Evolutionary conservation across 2,329 filamentous ascomycete genomes (phyloP), one percentile per base, ranked within the genome.

Genomic region (Tolypocladium nubicola): DNA sequence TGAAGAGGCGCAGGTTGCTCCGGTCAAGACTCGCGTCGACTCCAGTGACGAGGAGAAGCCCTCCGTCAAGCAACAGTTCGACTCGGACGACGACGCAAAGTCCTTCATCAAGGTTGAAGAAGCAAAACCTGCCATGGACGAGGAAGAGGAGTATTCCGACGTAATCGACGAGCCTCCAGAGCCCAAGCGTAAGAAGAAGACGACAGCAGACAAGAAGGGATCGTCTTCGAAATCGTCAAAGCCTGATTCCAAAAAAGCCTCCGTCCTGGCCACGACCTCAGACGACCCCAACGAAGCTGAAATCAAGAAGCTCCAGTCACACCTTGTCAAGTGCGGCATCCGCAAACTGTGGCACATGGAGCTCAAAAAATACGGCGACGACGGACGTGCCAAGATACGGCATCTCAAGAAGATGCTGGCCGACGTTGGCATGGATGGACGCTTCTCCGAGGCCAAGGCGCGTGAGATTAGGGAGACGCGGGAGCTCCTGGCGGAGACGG

Each of bases 321-420:
- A 93, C 71, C 81, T 99, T 8, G 75, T 87, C 52, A 96, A 97
- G 72, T 99, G 93, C 66, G 93, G 93, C 37, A 84, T 97, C 57
- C 87, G 90, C 56, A 97, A 97, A 69, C 82, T 97, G 60, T 99
- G 94, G 93, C 83, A 82, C 54, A 85, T 87, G 61, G 90, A 97
- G 71, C 79, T 99, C 35, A 89, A 89, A 69, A 77, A 84, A 56
- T 91, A 83, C 65, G 81, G 80, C 1, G 82, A 86, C 57, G 88
- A 92, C 30, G 69, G 80, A 4, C 87, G 85, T 60, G 89, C 84
- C 54, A 97, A 96, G 76, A 89, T 97, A 60, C 79, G 79, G 55
- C 90, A 97, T 68, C 78, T 99, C 9, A 89, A 84, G 68, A 75
- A 75, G 13, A 87, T 95, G 86, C 79, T 99, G 33, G 79, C 79